These are phyloP conservation scores for Nitzschia sp. DNA, from an alignment of 108 stramenopile species.

Conservation along the genomic window DNA sequence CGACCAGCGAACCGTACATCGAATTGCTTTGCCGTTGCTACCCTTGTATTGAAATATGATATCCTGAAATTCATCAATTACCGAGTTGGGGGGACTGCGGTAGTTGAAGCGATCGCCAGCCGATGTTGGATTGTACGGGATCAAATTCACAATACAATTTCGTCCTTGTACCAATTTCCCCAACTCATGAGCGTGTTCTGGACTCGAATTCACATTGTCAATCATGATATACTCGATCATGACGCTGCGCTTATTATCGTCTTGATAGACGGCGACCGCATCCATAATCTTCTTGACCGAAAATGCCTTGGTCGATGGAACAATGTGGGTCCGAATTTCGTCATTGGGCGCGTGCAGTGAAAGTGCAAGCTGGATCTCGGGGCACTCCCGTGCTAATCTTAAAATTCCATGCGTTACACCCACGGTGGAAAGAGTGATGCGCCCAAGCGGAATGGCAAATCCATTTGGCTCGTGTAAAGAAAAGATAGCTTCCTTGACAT, in stretches of 20 bases:
- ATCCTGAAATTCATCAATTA: neutral
- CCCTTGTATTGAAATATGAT: conserved; percentile 34
- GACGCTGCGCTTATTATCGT: conserved; percentile 13
- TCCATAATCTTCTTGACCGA: neutral
- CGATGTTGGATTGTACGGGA: conserved; percentile 52
- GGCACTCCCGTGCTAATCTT: conserved; percentile 44
- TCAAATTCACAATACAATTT: conserved; percentile 42
- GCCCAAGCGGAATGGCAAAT: neutral
- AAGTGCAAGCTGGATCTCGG: conserved; percentile 51
- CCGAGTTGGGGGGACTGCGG: neutral
- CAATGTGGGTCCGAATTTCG: neutral
- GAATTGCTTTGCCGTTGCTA: conserved; percentile 24
- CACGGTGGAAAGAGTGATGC: neutral
- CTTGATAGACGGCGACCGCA: neutral
- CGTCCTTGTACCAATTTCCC: conserved; percentile 42
- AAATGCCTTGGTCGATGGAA: neutral
- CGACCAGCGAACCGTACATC: conserved; percentile 35
- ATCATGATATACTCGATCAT: conserved; percentile 73
- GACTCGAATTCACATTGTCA: conserved; percentile 53
- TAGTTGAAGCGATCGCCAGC: conserved; percentile 46
- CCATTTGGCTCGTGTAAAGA: neutral
- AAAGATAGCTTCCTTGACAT: neutral
- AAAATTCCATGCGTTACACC: conserved; percentile 35
- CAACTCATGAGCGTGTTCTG: conserved; percentile 39
- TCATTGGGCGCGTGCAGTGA: conserved; percentile 52